Base-by-base conservation (phyloP, 495 filamentous ascomycete species). In the Aspergillus heteromorphus region DNA sequence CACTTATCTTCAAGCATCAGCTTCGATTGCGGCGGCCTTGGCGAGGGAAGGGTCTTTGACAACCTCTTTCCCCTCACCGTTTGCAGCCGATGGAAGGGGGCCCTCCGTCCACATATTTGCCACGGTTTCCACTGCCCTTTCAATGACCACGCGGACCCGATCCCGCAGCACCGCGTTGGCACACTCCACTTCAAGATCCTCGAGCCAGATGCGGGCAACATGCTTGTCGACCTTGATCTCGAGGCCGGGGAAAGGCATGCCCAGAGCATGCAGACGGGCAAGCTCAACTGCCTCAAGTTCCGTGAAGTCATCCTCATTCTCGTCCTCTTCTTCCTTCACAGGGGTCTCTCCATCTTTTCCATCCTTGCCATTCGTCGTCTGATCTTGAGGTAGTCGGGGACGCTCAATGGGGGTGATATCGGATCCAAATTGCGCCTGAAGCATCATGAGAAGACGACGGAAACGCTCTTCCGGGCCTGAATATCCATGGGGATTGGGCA, bases 341-440 rank as follows among this genome's bases (percentile, higher is more conserved):
- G 50, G 47, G 3, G 53, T 19, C 17, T 52, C 45, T 18, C 65
- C 65, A 45, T 72, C 68, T 17, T 61, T 50, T 30, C 59, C 58
- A n/a, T 52, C 67, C 60, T 75, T 53, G 48, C 59, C 42, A 23
- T 68, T 72, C 60, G 75, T 74, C 10, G 74, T 57, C 34, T 43
- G 11, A 27, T 72, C 59, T 0, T 67, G 40, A 6, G 66, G 68
- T 4, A 85, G 60, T 48, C 83, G 84, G 4, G 90, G 89, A 0
- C 78, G 76, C 20, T 83, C 77, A 60, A 97, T 86, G 0, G 91
- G 91, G 0, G 77, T 71, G 58, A 88, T 84, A 45, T 89, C 80
- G 17, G 80, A 76, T 40, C 93, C 95, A 62, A 98, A 98, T 65
- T 98, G 93, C 2, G 91, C 88, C 73, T 98, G 95, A 20, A 98